Conservation (phyloP, 2,329 filamentous ascomycete species). For the Annulohypoxylon truncatum region DNA sequence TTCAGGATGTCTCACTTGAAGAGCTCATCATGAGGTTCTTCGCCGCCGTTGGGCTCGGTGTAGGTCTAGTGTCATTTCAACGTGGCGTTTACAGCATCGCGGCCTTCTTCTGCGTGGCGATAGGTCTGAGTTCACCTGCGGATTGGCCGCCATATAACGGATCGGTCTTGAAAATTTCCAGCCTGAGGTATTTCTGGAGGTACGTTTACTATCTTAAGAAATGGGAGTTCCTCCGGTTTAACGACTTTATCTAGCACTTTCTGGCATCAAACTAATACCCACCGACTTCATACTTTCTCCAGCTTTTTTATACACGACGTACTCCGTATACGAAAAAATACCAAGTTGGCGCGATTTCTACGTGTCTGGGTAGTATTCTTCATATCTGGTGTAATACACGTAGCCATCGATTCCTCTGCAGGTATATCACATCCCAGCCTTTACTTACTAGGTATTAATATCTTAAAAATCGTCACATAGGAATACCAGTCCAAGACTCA, state of each 20-base stretch:
- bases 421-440: slow-evolving; percentile 2
- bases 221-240: not conserved
- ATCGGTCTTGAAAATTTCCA: slow-evolving; percentile 2
- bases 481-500: not conserved
- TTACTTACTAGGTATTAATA: not conserved
- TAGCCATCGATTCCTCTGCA: slow-evolving; percentile 25
- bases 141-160: slow-evolving; percentile 23
- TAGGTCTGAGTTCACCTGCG: slow-evolving; percentile 5
- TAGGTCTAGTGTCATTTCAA: slow-evolving; percentile 19
- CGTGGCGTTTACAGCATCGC: slow-evolving; percentile 20
- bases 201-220: not conserved
- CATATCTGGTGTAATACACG: slow-evolving; percentile 22
- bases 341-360: slow-evolving; percentile 4
- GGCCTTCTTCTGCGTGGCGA: slow-evolving; percentile 18
- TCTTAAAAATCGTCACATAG: not conserved
- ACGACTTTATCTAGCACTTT: slow-evolving; percentile 10
- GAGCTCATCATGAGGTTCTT: slow-evolving; percentile 23
- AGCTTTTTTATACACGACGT: slow-evolving; percentile 23
- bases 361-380: slow-evolving; percentile 27
- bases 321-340: not conserved
- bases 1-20: slow-evolving; percentile 8
- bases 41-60: slow-evolving; percentile 18
- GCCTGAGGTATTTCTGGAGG: not conserved
- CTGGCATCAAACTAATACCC: slow-evolving; percentile 32
- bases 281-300: slow-evolving; percentile 17